phyloP scores from a whole-genome alignment of 2,329 filamentous ascomycete genomes.

The Penicillium sp. region DNA sequence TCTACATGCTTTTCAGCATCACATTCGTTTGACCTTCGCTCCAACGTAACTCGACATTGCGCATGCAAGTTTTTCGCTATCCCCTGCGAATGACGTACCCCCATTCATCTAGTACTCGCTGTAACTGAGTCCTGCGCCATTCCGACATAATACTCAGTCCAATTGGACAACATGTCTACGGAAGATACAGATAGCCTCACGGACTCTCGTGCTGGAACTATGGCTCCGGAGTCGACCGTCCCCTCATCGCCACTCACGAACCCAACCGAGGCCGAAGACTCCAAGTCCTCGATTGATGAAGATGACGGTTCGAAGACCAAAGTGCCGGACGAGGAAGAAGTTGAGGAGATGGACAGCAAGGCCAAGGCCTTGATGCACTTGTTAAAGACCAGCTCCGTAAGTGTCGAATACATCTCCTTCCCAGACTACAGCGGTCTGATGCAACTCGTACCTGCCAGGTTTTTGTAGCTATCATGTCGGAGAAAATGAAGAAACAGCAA shows the following conservation, averaged over 20 bases:
- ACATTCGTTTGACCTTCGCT: neutral
- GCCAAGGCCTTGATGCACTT: slow-evolving; percentile 46
- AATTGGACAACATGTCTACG: slow-evolving; percentile 24
- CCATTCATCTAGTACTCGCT: neutral
- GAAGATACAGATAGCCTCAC: slow-evolving; percentile 25
- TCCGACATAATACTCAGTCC: neutral
- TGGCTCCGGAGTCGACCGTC: slow-evolving; percentile 29
- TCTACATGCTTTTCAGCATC: neutral
- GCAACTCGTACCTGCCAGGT: slow-evolving; percentile 31
- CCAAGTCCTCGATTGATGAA: slow-evolving; percentile 6
- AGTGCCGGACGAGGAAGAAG: slow-evolving; percentile 28
- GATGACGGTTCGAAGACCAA: slow-evolving; percentile 22
- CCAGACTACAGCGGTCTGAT: slow-evolving; percentile 1
- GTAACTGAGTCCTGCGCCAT: neutral
- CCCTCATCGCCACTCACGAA: slow-evolving; percentile 31
- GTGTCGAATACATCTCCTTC: slow-evolving; percentile 6
- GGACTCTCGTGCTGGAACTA: slow-evolving; percentile 26
- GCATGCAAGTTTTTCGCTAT: neutral
- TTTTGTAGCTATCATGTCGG: slow-evolving; percentile 49
- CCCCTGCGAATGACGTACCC: slow-evolving; percentile 6
- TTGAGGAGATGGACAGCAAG: slow-evolving; percentile 44
- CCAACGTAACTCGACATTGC: neutral
- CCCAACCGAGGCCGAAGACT: slow-evolving; percentile 15
- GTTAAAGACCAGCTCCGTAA: slow-evolving; percentile 45
- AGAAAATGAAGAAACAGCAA: slow-evolving; percentile 49